Evolutionary conservation across 1,284 basidiomycete species (phyloP), one percentile per base, ranked within the genome.

Genomic region (Phlebopus sp.): DNA sequence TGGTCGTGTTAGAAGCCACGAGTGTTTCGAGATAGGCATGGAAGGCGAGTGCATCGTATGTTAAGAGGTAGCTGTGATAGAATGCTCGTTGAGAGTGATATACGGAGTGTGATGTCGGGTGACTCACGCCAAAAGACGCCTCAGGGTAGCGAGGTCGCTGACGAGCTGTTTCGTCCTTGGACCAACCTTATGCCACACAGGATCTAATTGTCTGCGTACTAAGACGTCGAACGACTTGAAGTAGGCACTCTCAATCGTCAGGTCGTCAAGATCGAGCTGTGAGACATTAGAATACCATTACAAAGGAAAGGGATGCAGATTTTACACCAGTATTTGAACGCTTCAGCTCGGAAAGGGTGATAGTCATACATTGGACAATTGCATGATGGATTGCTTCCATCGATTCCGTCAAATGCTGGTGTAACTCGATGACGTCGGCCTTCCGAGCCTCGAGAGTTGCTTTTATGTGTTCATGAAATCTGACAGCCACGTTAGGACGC

Each of bases 131-230:
- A 98, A 81, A 1, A 99, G 78, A 37, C 86, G 84, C 1, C 97
- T 79, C 3, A 99, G 76, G 1, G 88, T 90, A 0, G 86, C 84
- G 5, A 99, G 77, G 60, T 99, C 96, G 42, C 79, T 81, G 5
- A 98, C 93, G 10, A 98, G 81, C 53, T 94, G 90, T 60, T 93
- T 94, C 1, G 94, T 99, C 57, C 84, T 87, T 3, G 90, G 84
- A 1, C 93, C 92, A 21, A 97, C 92, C 67, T 92, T 91, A 67
- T 99, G 94, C 97, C 97, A 99, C 4, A 97, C 87, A 0, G 94
- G 81, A 64, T 97, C 91, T 4, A 99, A 81, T 58, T 94, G 91
- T 37, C 85, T 81, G 8, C 95, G 82, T 1, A 98, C 93, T 44
- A 97, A 78, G 18, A 83, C 75, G 60, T 99, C 96, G 62, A 99